Evolutionary conservation across 257 asterid genomes (phyloP), one percentile per base, ranked within the genome.

Genomic region (Agastache rugosa): DNA sequence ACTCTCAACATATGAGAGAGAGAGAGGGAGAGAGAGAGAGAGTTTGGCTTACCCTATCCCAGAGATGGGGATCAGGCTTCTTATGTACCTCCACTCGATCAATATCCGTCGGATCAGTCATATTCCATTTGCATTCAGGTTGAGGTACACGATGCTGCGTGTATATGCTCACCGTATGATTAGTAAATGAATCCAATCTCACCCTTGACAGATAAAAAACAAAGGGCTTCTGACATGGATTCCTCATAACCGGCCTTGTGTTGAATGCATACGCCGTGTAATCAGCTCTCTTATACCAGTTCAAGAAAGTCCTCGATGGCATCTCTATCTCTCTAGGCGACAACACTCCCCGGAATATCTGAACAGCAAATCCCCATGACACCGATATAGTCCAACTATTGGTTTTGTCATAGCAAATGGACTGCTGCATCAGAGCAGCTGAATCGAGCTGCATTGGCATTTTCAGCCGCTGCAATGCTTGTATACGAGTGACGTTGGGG

Each of bases 271-370:
- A 89, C 2, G 91, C 97, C 0, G 75, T 87, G 79, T 93, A 90
- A 81, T 93, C 98, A n/a, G 94, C 97, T 74, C 91, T 79, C 62
- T 75, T 83, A 23, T 93, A 89, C 98, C 98, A 93, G 72, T 90
- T 93, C 79, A 90, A 81, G 91, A 93, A 93, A 3, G 98, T 93
- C 75, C 98, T 83, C 0, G 97, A 83, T 0, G 98, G 96, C 97
- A 86, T 90, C 80, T 93, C 97, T 3, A 93, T 75, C 77, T 93
- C 97, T 0, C 98, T 87, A 4, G 98, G 93, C 1, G 94, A 89
- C 81, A 93, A 59, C 25, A 87, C 73, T 11, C 98, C 97, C 2
- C 98, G 91, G 39, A 89, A 85, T 79, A 93, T 80, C 74, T 89
- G 97, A 66, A 93, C 86, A 0, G 96, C 91, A 17, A 81, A 93